phyloP scores from a whole-genome alignment of 257 asterid genomes.

The Coffea canephora region DNA sequence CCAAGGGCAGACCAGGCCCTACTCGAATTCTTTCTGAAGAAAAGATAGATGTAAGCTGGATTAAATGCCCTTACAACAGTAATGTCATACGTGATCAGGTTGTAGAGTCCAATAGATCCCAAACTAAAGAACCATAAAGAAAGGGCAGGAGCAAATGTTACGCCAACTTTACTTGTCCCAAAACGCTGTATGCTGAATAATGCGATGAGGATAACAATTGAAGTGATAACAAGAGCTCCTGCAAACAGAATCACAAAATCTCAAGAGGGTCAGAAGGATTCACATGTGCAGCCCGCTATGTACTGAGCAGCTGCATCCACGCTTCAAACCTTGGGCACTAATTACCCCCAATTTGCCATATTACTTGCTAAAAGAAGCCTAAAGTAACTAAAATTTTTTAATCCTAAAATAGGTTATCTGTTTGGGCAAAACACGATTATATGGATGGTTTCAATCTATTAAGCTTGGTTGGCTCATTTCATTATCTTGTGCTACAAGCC shows the following conservation, averaged over 20 bases:
- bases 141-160: constrained; percentile 89
- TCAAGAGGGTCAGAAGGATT: not conserved
- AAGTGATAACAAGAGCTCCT: constrained; percentile 87
- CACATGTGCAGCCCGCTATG: not conserved
- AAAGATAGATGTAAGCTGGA: constrained; percentile 76
- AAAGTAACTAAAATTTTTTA: not conserved
- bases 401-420: not conserved
- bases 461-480: not conserved
- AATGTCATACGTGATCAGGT: constrained; percentile 58
- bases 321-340: not conserved
- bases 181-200: constrained; percentile 85
- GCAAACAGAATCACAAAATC: constrained; percentile 22
- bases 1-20: constrained; percentile 95
- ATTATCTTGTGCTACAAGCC: not conserved
- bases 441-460: not conserved
- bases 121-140: constrained; percentile 87
- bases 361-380: not conserved
- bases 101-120: constrained; percentile 84
- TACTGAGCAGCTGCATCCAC: not conserved
- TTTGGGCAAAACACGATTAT: not conserved
- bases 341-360: not conserved
- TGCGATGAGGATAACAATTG: constrained; percentile 71
- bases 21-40: constrained; percentile 64
- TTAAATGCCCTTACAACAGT: constrained; percentile 75
- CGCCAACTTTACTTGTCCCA: constrained; percentile 89